A percentile compares a stretch with the other conserved stretches of the same genome.
Evolutionary conservation across 768 basidiomycete species (phyloP).

Genomic region (Termitomyces sp.): DNA sequence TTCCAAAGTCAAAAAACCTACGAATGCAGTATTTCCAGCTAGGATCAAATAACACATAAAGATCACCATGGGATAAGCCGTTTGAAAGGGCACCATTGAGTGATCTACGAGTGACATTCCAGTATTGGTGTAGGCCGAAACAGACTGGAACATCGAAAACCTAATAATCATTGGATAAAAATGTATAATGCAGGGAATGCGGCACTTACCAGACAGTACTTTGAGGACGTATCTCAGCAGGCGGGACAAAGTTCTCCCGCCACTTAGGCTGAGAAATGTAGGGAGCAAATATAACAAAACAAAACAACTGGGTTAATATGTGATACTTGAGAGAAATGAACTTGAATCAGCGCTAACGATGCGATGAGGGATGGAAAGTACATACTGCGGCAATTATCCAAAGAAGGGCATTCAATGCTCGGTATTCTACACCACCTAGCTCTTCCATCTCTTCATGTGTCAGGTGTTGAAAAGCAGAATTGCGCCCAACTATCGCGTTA

Average conservation of each 20-base stretch:
- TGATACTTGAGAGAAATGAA: constrained; percentile 60
- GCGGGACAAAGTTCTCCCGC: constrained; percentile 56
- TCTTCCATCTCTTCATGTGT: constrained; percentile 86
- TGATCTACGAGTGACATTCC: constrained; percentile 85
- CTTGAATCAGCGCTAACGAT: not conserved
- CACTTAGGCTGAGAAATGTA: constrained; percentile 68
- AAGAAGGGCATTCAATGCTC: constrained; percentile 74
- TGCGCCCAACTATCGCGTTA: constrained; percentile 79
- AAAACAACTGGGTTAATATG: constrained; percentile 61
- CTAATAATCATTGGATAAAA: constrained; percentile 29
- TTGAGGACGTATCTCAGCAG: constrained; percentile 52
- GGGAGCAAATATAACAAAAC: constrained; percentile 74
- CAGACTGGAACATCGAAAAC: constrained; percentile 83
- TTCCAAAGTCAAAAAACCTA: constrained; percentile 40
- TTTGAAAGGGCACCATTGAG: constrained; percentile 91
- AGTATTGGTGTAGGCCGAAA: constrained; percentile 86
- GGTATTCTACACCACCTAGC: constrained; percentile 90
- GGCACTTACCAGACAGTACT: constrained; percentile 59
- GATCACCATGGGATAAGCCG: constrained; percentile 77
- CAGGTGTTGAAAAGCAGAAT: constrained; percentile 67
- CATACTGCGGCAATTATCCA: constrained; percentile 78
- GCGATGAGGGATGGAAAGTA: constrained; percentile 11
- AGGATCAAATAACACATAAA: constrained; percentile 72
- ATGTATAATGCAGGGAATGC: not conserved
- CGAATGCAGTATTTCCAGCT: constrained; percentile 92